Base-by-base conservation (phyloP, 208 protist genomes). In the Trichomonas tenax region DNA sequence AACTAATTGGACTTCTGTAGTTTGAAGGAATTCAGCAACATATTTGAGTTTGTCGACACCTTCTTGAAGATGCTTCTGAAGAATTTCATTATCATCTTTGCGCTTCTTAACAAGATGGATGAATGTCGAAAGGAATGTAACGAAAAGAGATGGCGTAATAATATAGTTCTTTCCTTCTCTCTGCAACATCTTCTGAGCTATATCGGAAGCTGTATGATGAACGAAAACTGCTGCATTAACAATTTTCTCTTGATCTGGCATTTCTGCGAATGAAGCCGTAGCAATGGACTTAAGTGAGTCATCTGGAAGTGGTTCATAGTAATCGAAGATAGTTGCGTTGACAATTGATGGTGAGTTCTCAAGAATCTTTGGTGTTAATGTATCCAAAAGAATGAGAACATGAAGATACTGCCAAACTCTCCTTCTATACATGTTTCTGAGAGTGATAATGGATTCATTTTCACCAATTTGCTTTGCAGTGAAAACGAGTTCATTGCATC, bases 251-350 rank as follows among this genome's bases (percentile, higher is more conserved):
- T 63, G 10, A 8, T n/a, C 6, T 15, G 34, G 41, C 10, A 81
- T 95, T 34, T 95, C 38, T 44, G 38, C 58, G 34, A 96, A 63
- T 31, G 17, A 34, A 46, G 36, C 26, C 86, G 98, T 96, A 15
- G 98, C 98, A 51, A 99, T 98, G 9, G 97, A 97, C 21, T 97
- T 63, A 17, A 99, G 98, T 15, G 98, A 99, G 63, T 99, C 98
- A 36, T 97, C 96, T n/a, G 99, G 98, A 99, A 99, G 99, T 96
- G 98, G 97, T 96, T 98, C 98, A 96, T 99, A 99, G 98, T 98
- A 99, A 97, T 99, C 98, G 96, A 99, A 99, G 17, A 98, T 99
- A 97, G 98, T 99, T 97, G 98, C 99, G 96, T 99, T 99, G 82
- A 99, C 98, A 0, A 99, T 97, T 45, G 99, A 99, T 14, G 98